Base-by-base conservation (phyloP, 2,329 filamentous ascomycete genomes). In the Arthrobotrys sinensis region DNA sequence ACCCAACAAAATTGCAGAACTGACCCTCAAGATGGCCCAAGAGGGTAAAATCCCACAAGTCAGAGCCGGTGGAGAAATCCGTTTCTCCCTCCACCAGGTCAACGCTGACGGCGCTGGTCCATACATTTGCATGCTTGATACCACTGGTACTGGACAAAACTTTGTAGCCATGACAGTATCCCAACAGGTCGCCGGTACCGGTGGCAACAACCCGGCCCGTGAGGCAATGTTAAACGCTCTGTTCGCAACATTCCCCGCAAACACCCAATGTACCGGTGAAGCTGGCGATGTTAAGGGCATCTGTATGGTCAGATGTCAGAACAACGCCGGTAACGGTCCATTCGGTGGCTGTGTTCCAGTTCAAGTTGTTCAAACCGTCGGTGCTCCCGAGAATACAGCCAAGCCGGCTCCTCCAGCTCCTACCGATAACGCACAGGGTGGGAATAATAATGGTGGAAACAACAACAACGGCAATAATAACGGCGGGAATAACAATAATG, bases 91-190 rank as follows among this genome's bases (percentile, higher is more conserved):
- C 10, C 90, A 91, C 70, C 70, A 75, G 52, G 70, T 75, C 32
- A 75, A 75, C 63, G 63, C 34, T 11, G 70, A 75, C 53, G 70
- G 70, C 21, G 70, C 70, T 1, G 70, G 70, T 8, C 89, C 90
- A 0, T 91, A 90, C 83, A 87, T 85, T 4, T 91, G 89, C 85
- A 89, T 89, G 86, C 89, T 91, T 82, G 90, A 90, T 81, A 84
- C 85, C 67, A 89, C 89, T 71, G 90, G 85, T 69, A 90, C 89
- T 3, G 89, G 86, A 16, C 82, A 85, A 63, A 83, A 85, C 21
- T 75, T 75, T 21, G 53, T 75, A 6, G 38, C 70, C 8, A 32
- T 75, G 24, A 24, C 36, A 32, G 70, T 75, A 3, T 52, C 43
- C 19, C 70, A 75, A 16, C 70, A 75, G 45, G 70, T 75, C 14